phyloP scores from a whole-genome alignment of 129 eudicot species.

The Flaveria robusta region DNA sequence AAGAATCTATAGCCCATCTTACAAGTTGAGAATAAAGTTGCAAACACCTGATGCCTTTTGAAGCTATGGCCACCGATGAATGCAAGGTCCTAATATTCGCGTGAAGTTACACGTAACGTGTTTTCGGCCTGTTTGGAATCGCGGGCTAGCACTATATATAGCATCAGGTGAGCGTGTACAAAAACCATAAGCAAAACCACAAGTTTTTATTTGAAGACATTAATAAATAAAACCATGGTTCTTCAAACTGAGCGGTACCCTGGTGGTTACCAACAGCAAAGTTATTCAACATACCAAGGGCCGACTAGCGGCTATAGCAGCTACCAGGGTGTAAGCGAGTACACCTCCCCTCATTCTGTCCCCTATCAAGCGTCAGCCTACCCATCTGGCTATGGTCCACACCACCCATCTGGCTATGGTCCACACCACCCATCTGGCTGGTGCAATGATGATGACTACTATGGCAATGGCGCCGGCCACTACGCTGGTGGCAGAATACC shows the following conservation, averaged over 20 bases:
- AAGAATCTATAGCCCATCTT: constrained; percentile 22
- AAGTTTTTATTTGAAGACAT: background rate
- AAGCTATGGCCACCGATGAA: constrained; percentile 18
- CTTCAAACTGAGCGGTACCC: constrained; percentile 35
- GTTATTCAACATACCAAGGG: constrained; percentile 41
- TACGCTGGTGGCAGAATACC: background rate
- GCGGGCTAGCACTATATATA: constrained; percentile 40
- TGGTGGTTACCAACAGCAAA: constrained; percentile 41
- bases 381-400: constrained; percentile 34
- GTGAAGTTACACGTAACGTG: constrained; percentile 30
- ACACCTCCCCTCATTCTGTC: constrained; percentile 17
- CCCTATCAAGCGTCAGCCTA: constrained; percentile 25
- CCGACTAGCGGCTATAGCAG: constrained; percentile 30
- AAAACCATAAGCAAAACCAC: constrained; percentile 21
- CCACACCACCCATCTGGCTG: constrained; percentile 36
- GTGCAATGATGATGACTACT: constrained; percentile 23
- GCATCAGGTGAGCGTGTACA: background rate
- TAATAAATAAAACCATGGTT: constrained; percentile 43
- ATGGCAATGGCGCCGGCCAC: constrained; percentile 28
- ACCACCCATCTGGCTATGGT: too few relatives aligned
- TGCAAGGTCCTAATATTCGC: constrained; percentile 28
- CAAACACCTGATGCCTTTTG: constrained; percentile 13
- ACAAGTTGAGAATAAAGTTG: constrained; percentile 49
- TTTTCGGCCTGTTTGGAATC: constrained; percentile 32
- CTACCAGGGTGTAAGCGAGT: constrained; percentile 19